Percentiles rank a stretch among this genome's conserved stretches.
Conservation (phyloP, 306 rosid species). For the Cucumis sativus region Cucumber_9930_V3 NC_026655.2:1063001-1063500, state of each 20-base stretch:
- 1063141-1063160: conserved; percentile 4
- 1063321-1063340: background rate
- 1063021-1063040: background rate
- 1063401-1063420: too few species aligned
- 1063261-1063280: conserved; percentile 3
- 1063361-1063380: background rate
- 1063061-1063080: background rate
- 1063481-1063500: too few species aligned
- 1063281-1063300: background rate
- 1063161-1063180: background rate
- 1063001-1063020: background rate
- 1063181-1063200: background rate
- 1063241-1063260: background rate
- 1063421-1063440: too few species aligned
- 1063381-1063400: background rate
- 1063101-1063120: background rate
- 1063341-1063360: background rate
- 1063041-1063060: background rate
- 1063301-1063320: background rate
- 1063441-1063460: too few species aligned
- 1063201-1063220: background rate
- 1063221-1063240: background rate
- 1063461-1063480: too few species aligned
- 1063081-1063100: background rate
- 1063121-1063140: background rate